These are phyloP conservation scores for Acanthochlamys bracteata DNA, from an alignment of 106 monocot genomes.

Conservation along the genomic window DNA sequence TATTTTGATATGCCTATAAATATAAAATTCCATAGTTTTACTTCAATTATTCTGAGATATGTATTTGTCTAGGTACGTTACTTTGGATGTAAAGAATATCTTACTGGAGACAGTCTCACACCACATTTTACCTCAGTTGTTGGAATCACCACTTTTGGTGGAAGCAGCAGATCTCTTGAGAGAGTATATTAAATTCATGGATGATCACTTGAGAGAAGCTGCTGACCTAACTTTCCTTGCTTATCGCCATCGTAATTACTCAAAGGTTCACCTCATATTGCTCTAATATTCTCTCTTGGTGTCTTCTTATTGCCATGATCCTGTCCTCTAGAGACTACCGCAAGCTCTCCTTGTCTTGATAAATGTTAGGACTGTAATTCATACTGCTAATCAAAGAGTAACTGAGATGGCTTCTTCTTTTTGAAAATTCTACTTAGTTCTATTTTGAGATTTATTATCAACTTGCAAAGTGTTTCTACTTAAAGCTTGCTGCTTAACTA, in stretches of 20 bases:
- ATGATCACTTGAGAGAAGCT: slow-evolving; percentile 87
- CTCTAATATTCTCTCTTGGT: background rate
- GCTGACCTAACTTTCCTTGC: slow-evolving; percentile 93
- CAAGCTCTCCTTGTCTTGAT: too few species aligned
- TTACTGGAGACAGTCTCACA: slow-evolving; percentile 75
- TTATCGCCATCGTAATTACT: slow-evolving; percentile 87
- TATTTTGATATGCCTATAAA: background rate
- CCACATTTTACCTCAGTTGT: slow-evolving; percentile 87
- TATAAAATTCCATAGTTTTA: background rate
- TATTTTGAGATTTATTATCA: too few species aligned
- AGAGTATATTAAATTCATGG: slow-evolving; percentile 93
- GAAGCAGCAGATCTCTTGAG: slow-evolving; percentile 52
- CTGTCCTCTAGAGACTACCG: too few species aligned
- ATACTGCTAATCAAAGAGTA: too few species aligned
- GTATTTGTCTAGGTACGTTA: slow-evolving; percentile 39
- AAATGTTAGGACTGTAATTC: too few species aligned
- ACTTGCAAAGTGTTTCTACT: background rate
- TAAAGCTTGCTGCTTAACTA: background rate
- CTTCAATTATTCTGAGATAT: background rate
- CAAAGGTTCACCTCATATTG: slow-evolving; percentile 36
- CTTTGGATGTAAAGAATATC: slow-evolving; percentile 87
- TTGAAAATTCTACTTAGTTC: too few species aligned
- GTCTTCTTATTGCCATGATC: background rate
- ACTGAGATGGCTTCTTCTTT: too few species aligned
- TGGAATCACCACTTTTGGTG: slow-evolving; percentile 51